Conservation (phyloP, 83 land plant genomes). For the Isoetes engelmannii region DNA sequence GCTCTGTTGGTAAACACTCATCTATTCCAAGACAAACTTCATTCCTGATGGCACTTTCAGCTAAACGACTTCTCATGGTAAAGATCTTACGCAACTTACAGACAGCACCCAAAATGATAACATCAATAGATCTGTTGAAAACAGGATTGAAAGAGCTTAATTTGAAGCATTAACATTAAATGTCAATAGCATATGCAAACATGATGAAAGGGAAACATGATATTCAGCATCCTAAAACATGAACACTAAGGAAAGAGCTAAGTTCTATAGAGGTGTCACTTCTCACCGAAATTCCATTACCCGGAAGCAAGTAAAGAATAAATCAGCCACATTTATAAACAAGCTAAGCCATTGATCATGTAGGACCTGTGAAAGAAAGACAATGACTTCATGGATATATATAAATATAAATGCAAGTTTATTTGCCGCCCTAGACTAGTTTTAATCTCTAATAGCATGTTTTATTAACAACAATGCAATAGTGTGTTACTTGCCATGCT, state of each 20-base stretch:
- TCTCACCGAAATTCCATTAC: conserved; percentile 35
- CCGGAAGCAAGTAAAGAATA: conserved; percentile 30
- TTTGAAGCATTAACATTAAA: not conserved
- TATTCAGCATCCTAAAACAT: too few relatives aligned
- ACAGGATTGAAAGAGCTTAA: conserved; percentile 1
- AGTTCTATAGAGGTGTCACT: not conserved
- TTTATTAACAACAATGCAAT: not conserved
- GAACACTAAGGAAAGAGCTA: too few relatives aligned
- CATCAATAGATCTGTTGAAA: conserved; percentile 28
- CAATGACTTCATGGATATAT: not conserved
- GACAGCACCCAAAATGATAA: conserved; percentile 35
- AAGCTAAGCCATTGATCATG: conserved; percentile 30
- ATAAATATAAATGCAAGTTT: not conserved
- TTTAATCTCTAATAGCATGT: not conserved
- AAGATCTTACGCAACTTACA: conserved; percentile 40
- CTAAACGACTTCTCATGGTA: conserved; percentile 29
- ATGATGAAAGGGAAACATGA: not conserved
- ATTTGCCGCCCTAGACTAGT: too few relatives aligned
- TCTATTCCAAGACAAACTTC: not conserved
- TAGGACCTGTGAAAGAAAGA: conserved; percentile 18
- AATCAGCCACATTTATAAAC: conserved; percentile 29
- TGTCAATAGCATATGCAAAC: not conserved
- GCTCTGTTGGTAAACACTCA: conserved; percentile 33
- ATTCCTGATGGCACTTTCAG: not conserved
- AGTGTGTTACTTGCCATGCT: not conserved